Percentiles rank a stretch among this genome's conserved stretches.
Conservation (phyloP, 1,139 yeast genomes). For the Spathaspora sp. region DNA sequence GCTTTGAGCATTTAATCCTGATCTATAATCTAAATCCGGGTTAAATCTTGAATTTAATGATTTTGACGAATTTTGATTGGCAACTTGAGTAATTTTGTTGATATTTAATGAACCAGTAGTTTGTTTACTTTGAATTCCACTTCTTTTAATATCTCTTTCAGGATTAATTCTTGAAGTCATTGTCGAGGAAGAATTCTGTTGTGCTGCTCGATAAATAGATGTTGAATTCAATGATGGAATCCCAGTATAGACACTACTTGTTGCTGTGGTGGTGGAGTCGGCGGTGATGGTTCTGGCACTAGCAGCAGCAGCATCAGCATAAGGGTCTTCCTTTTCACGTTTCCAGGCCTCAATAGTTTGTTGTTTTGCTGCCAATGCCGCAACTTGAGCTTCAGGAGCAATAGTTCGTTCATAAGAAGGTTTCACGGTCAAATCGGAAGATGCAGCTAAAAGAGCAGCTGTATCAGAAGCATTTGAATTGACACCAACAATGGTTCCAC, state of each 20-base stretch:
- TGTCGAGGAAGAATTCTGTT: slow-evolving; percentile 40
- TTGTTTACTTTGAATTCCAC: slow-evolving; percentile 41
- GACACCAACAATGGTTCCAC: slow-evolving; percentile 69
- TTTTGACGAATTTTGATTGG: slow-evolving; percentile 43
- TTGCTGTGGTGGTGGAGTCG: slow-evolving; percentile 11
- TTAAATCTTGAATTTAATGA: slow-evolving; percentile 44
- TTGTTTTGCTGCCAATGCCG: slow-evolving; percentile 58
- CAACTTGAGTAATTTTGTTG: slow-evolving; percentile 41
- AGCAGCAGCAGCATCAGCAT: slow-evolving; percentile 38
- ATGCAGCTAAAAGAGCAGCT: slow-evolving; percentile 73
- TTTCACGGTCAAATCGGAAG: slow-evolving; percentile 60
- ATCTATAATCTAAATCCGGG: slow-evolving; percentile 45
- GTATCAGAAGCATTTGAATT: slow-evolving; percentile 67
- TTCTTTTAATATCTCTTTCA: slow-evolving; percentile 37
- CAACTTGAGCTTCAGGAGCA: slow-evolving; percentile 66
- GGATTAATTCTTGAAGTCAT: slow-evolving; percentile 54
- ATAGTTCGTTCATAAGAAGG: slow-evolving; percentile 62
- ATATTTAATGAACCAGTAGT: slow-evolving; percentile 35
- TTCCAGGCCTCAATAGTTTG: slow-evolving; percentile 43
- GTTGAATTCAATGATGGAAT: slow-evolving; percentile 36
- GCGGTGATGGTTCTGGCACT: slow-evolving; percentile 17
- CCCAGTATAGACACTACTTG: slow-evolving; percentile 29
- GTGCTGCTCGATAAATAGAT: slow-evolving; percentile 43
- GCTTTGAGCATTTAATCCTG: slow-evolving; percentile 31
- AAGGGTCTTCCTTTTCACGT: slow-evolving; percentile 44